Percentiles rank a stretch among this genome's conserved stretches.
Evolutionary conservation across 2,329 filamentous ascomycete genomes (phyloP).

Genomic region (Periglandula ipomoeae): DNA sequence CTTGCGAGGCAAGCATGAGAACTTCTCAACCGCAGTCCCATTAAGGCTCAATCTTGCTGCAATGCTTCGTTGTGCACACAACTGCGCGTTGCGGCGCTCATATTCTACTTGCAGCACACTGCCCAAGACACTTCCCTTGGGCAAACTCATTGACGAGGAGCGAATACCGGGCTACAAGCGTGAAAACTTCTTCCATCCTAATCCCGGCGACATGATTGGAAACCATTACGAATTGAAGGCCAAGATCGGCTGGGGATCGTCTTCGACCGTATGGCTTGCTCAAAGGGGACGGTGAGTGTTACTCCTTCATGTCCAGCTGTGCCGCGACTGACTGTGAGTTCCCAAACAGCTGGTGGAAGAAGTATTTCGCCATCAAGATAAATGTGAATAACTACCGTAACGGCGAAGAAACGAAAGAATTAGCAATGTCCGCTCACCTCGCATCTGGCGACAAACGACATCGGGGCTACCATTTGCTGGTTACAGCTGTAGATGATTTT

Average conservation of each 20-base stretch:
- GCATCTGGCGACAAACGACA: neutral
- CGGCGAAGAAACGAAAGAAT: constrained; percentile 13
- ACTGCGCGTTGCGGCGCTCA: too few species aligned
- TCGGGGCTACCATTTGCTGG: constrained; percentile 16
- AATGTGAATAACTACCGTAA: constrained; percentile 13
- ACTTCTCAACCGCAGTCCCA: too few species aligned
- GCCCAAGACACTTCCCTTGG: neutral
- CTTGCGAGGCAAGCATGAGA: too few species aligned
- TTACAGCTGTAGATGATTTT: constrained; percentile 23
- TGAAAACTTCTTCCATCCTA: constrained; percentile 1
- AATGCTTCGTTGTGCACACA: neutral
- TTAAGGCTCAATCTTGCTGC: too few species aligned
- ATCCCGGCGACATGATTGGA: constrained; percentile 3
- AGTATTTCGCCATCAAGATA: constrained; percentile 16
- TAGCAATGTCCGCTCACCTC: constrained; percentile 8
- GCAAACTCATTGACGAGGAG: constrained; percentile 2
- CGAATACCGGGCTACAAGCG: neutral
- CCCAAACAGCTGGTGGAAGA: constrained; percentile 4
- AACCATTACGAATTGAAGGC: neutral
- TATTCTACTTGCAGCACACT: neutral
- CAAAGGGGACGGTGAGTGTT: neutral
- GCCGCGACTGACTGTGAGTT: too few species aligned
- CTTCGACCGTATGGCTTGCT: constrained; percentile 4
- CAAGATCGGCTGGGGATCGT: constrained; percentile 5
- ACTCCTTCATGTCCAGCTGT: neutral